These are phyloP conservation scores for Borealophlyctis nickersoniae DNA, from an alignment of 192 early-diverging fungal genomes.

Conservation along the genomic window DNA sequence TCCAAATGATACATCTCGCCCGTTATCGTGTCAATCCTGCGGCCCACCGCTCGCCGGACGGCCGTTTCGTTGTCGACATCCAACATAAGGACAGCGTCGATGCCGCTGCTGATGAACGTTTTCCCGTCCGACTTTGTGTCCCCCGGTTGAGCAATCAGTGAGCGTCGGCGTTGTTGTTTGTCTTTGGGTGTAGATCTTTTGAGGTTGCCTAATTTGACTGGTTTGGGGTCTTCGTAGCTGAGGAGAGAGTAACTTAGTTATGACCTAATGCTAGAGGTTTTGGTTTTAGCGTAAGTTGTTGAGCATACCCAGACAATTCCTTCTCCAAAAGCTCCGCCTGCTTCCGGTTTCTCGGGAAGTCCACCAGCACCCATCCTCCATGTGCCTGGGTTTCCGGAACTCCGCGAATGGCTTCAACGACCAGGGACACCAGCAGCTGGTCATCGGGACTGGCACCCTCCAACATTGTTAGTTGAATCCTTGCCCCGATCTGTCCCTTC, in stretches of 20 bases:
- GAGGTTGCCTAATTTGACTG: slow-evolving; percentile 51
- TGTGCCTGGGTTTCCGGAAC: slow-evolving; percentile 14
- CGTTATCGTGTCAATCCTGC: slow-evolving; percentile 49
- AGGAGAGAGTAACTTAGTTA: too few relatives aligned
- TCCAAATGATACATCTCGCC: slow-evolving; percentile 53
- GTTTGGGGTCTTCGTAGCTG: slow-evolving; percentile 63
- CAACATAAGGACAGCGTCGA: slow-evolving; percentile 52
- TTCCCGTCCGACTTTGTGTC: slow-evolving; percentile 22
- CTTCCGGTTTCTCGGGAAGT: slow-evolving; percentile 50
- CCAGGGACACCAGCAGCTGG: slow-evolving; percentile 44
- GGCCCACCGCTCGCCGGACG: slow-evolving; percentile 43
- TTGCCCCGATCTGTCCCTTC: slow-evolving; percentile 40
- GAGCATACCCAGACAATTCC: slow-evolving; percentile 53
- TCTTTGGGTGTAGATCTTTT: slow-evolving; percentile 42
- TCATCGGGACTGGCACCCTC: slow-evolving; percentile 49
- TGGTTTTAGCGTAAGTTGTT: not conserved
- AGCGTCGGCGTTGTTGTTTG: slow-evolving; percentile 18
- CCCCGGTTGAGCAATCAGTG: slow-evolving; percentile 37
- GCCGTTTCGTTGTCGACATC: slow-evolving; percentile 53
- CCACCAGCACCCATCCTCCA: slow-evolving; percentile 50
- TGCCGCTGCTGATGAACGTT: slow-evolving; percentile 22
- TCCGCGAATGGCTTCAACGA: slow-evolving; percentile 45
- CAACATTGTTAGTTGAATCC: slow-evolving; percentile 46
- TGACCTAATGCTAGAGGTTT: slow-evolving; percentile 12
- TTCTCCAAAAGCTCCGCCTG: slow-evolving; percentile 57